Base-by-base conservation (phyloP, 176 grass and related monocot species). In the Rhynchospora tenuis region DNA sequence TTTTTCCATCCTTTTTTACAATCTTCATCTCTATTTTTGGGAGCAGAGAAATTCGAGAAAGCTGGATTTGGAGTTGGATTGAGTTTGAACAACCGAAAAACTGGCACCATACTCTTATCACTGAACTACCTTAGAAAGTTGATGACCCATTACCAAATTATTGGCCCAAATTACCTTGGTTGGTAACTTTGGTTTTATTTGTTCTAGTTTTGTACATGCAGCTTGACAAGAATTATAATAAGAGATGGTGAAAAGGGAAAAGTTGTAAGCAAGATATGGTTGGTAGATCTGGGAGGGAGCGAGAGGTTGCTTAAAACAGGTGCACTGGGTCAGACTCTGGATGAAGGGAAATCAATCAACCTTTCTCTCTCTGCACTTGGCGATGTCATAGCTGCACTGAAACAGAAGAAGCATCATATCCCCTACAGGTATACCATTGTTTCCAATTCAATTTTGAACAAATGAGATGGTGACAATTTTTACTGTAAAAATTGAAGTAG, bases 221-320 rank as follows among this genome's bases (percentile, higher is more conserved):
- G 96, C 87, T 90, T 98, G 89, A 98, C 93, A 70, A 98, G 96
- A 90, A 91, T 98, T 78, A 93, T 88, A 64, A 95, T 98, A 89
- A 83, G 80, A 72, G 88, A 81, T 31, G 63, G 73, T 62, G 84
- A 66, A 9, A 88, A 62, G 22, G 88, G 67, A 90, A 65, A 89
- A 85, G 9, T 72, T 72, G 59, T 86, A 31, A 95, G 93, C 86
- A 98, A 98, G 64, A 83, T 98, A 46, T 98, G 91, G 96, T 81
- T 98, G 20, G 81, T 98, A 3, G 96, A 98, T 74, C 91, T 98
- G 13, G 96, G 96, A 16, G 96, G 96, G 69, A 98, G 92, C 9
- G 93, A 98, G 88, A 83, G 96, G 57, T 58, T 98, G 88, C 86
- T 98, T 16, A 98, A 98, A 83, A 93, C 93, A 9, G 93, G 96